Evolutionary conservation across 1,139 yeast species (phyloP), one percentile per base, ranked within the genome.

Genomic region (Zhuliangozyma blackwelliae): DNA sequence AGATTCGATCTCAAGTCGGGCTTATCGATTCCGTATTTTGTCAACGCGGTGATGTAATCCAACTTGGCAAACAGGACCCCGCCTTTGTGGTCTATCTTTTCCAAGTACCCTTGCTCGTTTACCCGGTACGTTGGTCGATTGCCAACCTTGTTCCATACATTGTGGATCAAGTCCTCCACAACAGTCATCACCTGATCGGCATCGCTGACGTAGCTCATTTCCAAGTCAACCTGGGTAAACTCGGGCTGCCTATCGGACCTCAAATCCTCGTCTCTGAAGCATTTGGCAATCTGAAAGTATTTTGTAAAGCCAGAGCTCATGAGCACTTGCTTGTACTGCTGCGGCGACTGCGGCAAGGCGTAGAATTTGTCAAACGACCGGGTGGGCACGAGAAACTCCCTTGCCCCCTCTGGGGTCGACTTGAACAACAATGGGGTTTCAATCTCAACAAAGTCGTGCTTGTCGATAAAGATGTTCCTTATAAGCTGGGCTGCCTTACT

Each of bases 371-470:
- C 68, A 5, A 64, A 59, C 12, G 71, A 61, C 45, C 97, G 72
- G 0, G 97, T 88, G 0, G 98, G 98, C 0, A 92, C 97, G 37
- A 94, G 61, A 54, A 92, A 92, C 59, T 92, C 99, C 29, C 95
- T 70, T 2, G 99, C 98, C 9, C 99, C 99, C 60, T 92, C 99
- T 0, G 98, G 98, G 0, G 98, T 92, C 1, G 96, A 86, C 55
- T 92, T 90, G 68, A 92, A 92, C 25, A 92, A 62, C 10, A 90
- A 58, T 0, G 99, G 99, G 0, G 99, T 92, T 54, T 92, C 98
- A 29, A 94, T 74, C 52, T 92, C 98, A 0, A 76, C 75, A 57
- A 92, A 92, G 9, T 65, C 66, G 35, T 69, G 72, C 11, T 59
- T 56, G 5, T 63, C 54, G 3, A 54, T 46, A 26, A 92, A 65